Base-by-base conservation (phyloP, 1,284 basidiomycete genomes). In the Singerocomus inundabilis region DNA sequence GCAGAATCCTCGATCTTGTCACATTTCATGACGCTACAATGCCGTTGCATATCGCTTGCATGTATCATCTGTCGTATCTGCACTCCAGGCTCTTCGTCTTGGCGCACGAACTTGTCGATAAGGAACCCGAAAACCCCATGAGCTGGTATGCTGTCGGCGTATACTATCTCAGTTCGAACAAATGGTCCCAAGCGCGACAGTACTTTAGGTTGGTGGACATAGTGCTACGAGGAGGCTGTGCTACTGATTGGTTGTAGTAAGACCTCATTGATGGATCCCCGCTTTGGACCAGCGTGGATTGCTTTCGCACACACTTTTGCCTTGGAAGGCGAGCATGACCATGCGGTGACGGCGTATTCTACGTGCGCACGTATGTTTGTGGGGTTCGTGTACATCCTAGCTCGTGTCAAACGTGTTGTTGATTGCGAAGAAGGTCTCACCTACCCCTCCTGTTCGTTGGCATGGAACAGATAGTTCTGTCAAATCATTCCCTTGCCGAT, bases 111-210 rank as follows among this genome's bases (percentile, higher is more conserved):
- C 80, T 99, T 59, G 94, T 98, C 11, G 91, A 97, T 44, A 83
- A 84, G 41, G 93, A 98, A 62, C 95, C 97, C 0, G 91, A 95
- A 61, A 87, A 89, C 36, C 85, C 93, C 1, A 82, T 93, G 42
- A 93, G 91, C 57, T 99, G 97, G 97, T 99, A 98, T 69, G 94
- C 96, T 3, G 97, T 98, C 18, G 97, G 96, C 0, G 83, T 97
- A 33, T 99, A 96, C 93, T 99, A 99, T 67, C 82, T 96, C 47
- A 82, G 85, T 26, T 84, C 85, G 15, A 81, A 82, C 47, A 88
- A 95, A 58, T 99, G 88, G 85, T 76, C 84, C 16, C 91, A 94
- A 58, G 92, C 93, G 8, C 76, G 94, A 56, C 85, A 93, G 54
- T 97, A 94, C 67, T 95, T 98, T 67, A 92, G 91, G 92, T 91